A percentile compares a stretch with the other conserved stretches of the same genome.
Conservation (phyloP, 1,284 basidiomycete species). For the Irpex lacteus region DNA sequence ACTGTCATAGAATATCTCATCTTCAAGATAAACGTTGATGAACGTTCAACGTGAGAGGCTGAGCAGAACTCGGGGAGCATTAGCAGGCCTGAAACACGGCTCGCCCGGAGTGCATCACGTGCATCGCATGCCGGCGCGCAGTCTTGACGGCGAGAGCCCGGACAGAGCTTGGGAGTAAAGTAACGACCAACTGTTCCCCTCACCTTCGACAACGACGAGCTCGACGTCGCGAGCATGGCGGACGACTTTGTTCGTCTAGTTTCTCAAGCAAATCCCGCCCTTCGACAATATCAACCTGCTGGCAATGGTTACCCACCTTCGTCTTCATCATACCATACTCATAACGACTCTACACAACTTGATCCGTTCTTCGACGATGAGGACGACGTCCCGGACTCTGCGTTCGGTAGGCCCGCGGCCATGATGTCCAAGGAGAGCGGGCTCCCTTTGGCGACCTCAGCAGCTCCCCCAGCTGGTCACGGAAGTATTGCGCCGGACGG, state of each 20-base stretch:
- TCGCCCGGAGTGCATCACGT: neutral
- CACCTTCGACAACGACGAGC: conserved; percentile 17
- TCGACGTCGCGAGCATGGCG: conserved; percentile 38
- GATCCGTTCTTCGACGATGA: conserved; percentile 85
- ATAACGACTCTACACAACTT: conserved; percentile 40
- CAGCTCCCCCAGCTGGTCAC: conserved; percentile 59
- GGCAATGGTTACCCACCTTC: conserved; percentile 58
- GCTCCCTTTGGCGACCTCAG: conserved; percentile 54
- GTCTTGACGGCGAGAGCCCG: neutral
- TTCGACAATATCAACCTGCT: conserved; percentile 52
- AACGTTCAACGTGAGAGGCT: too few relatives aligned
- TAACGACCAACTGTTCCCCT: neutral
- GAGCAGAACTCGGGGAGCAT: too few relatives aligned
- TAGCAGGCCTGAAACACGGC: neutral
- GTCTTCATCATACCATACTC: conserved; percentile 20
- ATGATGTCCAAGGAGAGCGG: conserved; percentile 74
- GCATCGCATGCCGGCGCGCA: neutral
- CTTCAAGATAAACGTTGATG: too few relatives aligned
- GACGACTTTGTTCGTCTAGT: conserved; percentile 77
- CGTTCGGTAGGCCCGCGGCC: conserved; percentile 52
- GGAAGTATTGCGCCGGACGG: conserved; percentile 35
- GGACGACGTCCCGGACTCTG: conserved; percentile 55
- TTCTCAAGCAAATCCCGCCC: conserved; percentile 68
- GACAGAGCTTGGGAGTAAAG: neutral
- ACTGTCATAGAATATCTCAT: too few relatives aligned